These are phyloP conservation scores for Fusarium subtropicale DNA, from an alignment of 2,329 filamentous ascomycete genomes.

Conservation along the genomic window DNA sequence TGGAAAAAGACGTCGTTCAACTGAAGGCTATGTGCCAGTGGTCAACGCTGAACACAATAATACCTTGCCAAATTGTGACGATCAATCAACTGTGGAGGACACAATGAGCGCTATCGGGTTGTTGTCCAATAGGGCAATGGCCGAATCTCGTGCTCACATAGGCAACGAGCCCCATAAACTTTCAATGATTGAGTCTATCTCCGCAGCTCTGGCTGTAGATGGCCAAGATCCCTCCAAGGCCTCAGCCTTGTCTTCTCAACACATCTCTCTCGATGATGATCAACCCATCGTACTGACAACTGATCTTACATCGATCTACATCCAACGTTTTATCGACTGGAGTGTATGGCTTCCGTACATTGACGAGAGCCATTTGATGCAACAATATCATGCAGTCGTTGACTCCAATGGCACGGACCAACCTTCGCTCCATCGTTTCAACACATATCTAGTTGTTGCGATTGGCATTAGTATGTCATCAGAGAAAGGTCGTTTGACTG, in stretches of 20 bases:
- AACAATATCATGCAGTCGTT: slow-evolving; percentile 13
- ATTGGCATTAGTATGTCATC: slow-evolving; percentile 26
- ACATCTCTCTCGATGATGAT: not conserved
- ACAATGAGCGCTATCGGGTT: slow-evolving; percentile 34
- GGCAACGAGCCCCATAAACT: slow-evolving; percentile 15
- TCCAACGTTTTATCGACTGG: slow-evolving; percentile 9
- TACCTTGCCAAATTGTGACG: not conserved
- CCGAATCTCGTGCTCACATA: slow-evolving; percentile 8
- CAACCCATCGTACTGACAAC: slow-evolving; percentile 1
- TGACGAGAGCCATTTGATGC: not conserved
- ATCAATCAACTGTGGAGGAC: slow-evolving; percentile 29
- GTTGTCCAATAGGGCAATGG: slow-evolving; percentile 27
- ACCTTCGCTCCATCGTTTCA: slow-evolving; percentile 3
- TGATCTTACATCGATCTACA: not conserved
- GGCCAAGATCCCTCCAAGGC: slow-evolving; percentile 13
- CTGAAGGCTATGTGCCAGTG: not conserved
- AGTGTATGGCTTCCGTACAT: slow-evolving; percentile 17
- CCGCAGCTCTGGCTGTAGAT: slow-evolving; percentile 22
- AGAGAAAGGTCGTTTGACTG: not conserved
- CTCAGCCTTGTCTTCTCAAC: not conserved
- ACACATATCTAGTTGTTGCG: slow-evolving; percentile 4
- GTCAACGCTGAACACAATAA: fast-evolving
- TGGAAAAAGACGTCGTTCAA: not conserved
- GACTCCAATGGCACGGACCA: not conserved
- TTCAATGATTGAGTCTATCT: slow-evolving; percentile 14